phyloP scores from a whole-genome alignment of 2,329 filamentous ascomycete species.

The Diaporthe ampelina region DNA sequence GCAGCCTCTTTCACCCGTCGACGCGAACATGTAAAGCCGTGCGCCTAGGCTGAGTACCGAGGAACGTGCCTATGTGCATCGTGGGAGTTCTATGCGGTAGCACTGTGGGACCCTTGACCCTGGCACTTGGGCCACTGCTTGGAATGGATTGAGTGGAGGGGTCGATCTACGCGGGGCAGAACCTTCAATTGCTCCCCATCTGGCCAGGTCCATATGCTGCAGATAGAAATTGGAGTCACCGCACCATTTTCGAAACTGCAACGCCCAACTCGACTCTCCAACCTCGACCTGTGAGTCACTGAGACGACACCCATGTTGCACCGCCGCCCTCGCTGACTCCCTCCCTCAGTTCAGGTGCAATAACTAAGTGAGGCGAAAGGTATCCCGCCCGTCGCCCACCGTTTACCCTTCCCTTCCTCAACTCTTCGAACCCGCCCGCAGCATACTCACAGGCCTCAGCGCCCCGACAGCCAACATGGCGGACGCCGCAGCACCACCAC shows the following conservation, averaged over 20 bases:
- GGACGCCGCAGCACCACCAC: conserved; percentile 37
- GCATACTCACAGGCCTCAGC: background rate
- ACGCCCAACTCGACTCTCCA: background rate
- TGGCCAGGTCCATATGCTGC: conserved; percentile 18
- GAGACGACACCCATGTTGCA: background rate
- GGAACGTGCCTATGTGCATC: background rate
- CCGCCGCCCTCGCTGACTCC: conserved; percentile 15
- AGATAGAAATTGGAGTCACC: conserved; percentile 37
- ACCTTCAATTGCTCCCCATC: conserved; percentile 30
- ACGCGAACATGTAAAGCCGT: background rate
- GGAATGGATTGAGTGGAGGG: conserved; percentile 32
- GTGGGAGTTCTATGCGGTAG: background rate
- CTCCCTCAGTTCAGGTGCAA: background rate
- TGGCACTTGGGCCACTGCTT: background rate
- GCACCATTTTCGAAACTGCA: conserved; percentile 39
- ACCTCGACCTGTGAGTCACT: conserved; percentile 36
- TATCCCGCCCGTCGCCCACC: background rate
- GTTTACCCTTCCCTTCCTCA: background rate
- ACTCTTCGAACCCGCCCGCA: background rate
- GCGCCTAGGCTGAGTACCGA: background rate
- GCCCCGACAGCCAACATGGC: conserved; percentile 27
- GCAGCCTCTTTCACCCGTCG: background rate
- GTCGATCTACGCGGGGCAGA: conserved; percentile 38
- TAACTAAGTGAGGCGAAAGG: conserved; percentile 15
- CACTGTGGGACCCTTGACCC: conserved; percentile 17